Conservation (phyloP, 2,329 filamentous ascomycete species). For the Periconia sp. region DNA sequence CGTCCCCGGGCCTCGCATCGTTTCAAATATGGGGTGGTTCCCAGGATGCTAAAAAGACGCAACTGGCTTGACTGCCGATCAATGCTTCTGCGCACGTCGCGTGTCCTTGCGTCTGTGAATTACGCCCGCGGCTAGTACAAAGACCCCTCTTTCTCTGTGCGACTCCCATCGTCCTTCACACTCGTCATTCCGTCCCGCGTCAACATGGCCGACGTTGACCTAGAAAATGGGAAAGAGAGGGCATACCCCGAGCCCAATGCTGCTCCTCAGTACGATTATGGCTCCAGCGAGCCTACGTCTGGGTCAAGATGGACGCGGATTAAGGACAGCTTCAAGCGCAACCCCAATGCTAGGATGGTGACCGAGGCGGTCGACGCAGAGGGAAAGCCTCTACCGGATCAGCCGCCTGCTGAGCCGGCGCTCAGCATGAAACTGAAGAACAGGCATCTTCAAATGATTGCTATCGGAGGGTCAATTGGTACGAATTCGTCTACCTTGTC, state of each 20-base stretch:
- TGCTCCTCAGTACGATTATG: conserved; percentile 20
- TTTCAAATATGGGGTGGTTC: not conserved
- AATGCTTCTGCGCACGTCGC: not conserved
- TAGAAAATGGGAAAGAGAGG: conserved; percentile 12
- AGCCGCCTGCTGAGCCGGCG: conserved; percentile 31
- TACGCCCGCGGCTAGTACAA: too few species aligned
- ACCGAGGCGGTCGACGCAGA: conserved; percentile 24
- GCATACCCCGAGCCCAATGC: not conserved
- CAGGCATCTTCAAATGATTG: conserved; percentile 88
- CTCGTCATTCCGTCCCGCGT: too few species aligned
- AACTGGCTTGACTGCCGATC: not conserved
- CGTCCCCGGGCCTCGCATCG: not conserved
- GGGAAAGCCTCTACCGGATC: conserved; percentile 26
- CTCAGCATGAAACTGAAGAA: conserved; percentile 66
- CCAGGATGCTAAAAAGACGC: not conserved
- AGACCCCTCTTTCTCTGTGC: too few species aligned
- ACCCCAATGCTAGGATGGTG: conserved; percentile 28
- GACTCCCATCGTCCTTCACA: not conserved
- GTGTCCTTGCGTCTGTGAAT: not conserved
- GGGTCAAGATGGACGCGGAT: conserved; percentile 22
- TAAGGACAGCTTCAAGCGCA: conserved; percentile 27
- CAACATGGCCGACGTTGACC: conserved; percentile 8
- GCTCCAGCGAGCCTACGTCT: conserved; percentile 13
- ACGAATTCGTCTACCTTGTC: conserved; percentile 21
- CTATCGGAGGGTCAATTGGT: conserved; percentile 85